Evolutionary conservation across 2,329 filamentous ascomycete genomes (phyloP).

Genomic region (Parascedosporium putredinis): DNA sequence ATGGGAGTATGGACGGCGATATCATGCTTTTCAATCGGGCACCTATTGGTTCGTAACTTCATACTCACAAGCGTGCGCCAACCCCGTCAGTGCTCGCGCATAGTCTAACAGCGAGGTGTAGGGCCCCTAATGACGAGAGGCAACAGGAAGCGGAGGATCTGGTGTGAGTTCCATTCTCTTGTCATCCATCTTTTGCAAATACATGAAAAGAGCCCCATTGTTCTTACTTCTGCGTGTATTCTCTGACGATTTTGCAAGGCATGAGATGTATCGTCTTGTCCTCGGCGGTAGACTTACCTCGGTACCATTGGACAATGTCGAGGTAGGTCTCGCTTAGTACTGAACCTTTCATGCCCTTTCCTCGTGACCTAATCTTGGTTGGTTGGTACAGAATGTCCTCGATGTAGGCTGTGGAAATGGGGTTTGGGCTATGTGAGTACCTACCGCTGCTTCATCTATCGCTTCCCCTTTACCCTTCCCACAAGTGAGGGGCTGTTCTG

Average conservation of each 20-base stretch:
- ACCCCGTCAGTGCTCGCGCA: neutral
- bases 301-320: constrained; percentile 21
- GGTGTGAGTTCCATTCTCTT: constrained; percentile 11
- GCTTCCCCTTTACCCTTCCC: neutral
- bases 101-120: constrained; percentile 4
- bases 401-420: constrained; percentile 27
- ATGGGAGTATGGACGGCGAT: constrained; percentile 36
- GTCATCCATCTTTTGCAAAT: neutral
- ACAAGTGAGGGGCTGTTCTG: too few relatives aligned
- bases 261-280: constrained; percentile 18
- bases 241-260: too few relatives aligned
- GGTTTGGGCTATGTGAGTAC: constrained; percentile 26
- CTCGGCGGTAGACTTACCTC: constrained; percentile 21
- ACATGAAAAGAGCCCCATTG: too few relatives aligned
- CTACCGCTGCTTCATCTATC: too few relatives aligned
- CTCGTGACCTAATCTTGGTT: neutral
- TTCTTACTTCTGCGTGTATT: too few relatives aligned
- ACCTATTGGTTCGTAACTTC: constrained; percentile 23
- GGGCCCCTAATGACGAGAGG: constrained; percentile 18
- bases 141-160: constrained; percentile 20
- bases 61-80: too few relatives aligned
- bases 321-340: constrained; percentile 14
- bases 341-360: neutral
- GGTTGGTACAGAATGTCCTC: constrained; percentile 17
- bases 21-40: constrained; percentile 29